Base-by-base conservation (phyloP, 2,329 filamentous ascomycete genomes). In the Polytolypa hystricis region DNA sequence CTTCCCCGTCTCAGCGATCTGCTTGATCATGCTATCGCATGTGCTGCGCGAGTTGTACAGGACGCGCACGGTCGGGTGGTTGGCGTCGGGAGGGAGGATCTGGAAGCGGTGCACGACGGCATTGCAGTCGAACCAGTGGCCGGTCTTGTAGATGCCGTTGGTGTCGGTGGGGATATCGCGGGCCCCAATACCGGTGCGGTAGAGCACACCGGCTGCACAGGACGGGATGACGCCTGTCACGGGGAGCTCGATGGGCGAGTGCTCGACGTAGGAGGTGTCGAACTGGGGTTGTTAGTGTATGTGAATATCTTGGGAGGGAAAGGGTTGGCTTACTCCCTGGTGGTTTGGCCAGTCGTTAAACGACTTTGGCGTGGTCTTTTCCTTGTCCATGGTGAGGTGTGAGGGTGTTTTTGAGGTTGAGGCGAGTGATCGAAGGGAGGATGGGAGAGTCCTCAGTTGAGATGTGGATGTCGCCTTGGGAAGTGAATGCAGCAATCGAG, bases 51-150 rank as follows among this genome's bases (percentile, higher is more conserved):
- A 91, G 5, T 79, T 79, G 54, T 89, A 89, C 16, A 70, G 62
- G 2, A 87, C 79, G 21, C 63, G 60, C 7, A 54, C 42, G 4
- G 51, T 51, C 18, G 40, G 49, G 12, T 58, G 39, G 0, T 52
- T 46, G 3, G 58, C 48, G 2, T 52, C 48, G 0, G 65, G 43
- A 0, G 69, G 53, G 3, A 74, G 49, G 20, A 89, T 80, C 39
- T 84, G 70, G 52, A 89, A 89, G 18, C 73, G 75, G 58, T 89
- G 81, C 1, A 75, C 67, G 38, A 82, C 73, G 3, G 75, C 71
- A 40, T 85, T 76, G 4, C 81, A 81, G 52, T 91, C 84, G 47
- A 91, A 91, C 84, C 84, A 91, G 55, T 91, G 83, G 1, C 69
- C 73, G 9, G 79, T 66, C 20, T 67, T 64, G 49, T 78, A 77